phyloP scores from a whole-genome alignment of 2,329 filamentous ascomycete genomes.

The Cercospora zeina region DNA sequence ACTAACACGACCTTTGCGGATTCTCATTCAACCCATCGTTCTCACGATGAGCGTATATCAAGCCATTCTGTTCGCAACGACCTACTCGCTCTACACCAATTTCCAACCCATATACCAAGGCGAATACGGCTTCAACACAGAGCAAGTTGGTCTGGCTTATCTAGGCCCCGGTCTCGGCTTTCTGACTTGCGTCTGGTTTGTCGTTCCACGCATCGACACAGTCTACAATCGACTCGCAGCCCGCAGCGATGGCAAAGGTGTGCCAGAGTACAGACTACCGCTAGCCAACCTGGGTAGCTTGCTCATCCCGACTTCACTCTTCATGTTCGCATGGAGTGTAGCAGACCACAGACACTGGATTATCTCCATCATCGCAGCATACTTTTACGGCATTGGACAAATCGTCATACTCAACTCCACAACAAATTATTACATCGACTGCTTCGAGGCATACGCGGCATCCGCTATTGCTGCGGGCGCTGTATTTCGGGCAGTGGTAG shows the following conservation, averaged over 20 bases:
- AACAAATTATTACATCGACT: constrained; percentile 58
- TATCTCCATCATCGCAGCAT: constrained; percentile 46
- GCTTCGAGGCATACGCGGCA: constrained; percentile 54
- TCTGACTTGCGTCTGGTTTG: constrained; percentile 48
- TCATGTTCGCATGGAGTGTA: constrained; percentile 50
- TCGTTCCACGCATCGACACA: constrained; percentile 51
- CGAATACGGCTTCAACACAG: constrained; percentile 49
- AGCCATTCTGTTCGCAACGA: constrained; percentile 51
- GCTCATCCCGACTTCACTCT: constrained; percentile 47
- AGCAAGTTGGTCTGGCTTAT: constrained; percentile 50
- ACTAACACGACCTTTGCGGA: constrained; percentile 45
- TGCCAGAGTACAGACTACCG: constrained; percentile 50
- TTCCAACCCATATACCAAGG: constrained; percentile 50
- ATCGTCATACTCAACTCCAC: constrained; percentile 56
- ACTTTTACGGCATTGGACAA: constrained; percentile 51
- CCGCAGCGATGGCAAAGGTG: constrained; percentile 44
- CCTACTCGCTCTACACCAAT: constrained; percentile 52
- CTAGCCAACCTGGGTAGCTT: constrained; percentile 50
- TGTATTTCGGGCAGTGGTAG: constrained; percentile 50
- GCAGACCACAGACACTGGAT: constrained; percentile 47
- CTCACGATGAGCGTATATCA: constrained; percentile 51
- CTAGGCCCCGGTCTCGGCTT: constrained; percentile 50
- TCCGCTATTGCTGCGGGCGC: constrained; percentile 54
- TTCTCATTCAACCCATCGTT: constrained; percentile 51
- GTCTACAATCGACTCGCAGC: constrained; percentile 50